phyloP scores from a whole-genome alignment of 306 rosid genomes.

The Lathyrus tuberosus region DNA sequence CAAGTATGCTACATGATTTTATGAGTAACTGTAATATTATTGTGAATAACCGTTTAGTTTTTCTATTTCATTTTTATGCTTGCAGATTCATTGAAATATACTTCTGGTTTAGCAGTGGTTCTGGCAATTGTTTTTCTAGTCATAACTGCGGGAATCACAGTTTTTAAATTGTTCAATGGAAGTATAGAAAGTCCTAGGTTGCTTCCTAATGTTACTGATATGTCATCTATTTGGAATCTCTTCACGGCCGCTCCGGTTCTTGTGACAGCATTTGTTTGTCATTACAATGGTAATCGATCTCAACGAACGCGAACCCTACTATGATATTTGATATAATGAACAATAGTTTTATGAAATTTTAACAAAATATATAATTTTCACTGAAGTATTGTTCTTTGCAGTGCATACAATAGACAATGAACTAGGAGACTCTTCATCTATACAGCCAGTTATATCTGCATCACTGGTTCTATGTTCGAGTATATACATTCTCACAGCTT shows the following conservation, averaged over 20 bases:
- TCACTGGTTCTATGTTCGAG: conserved; percentile 60
- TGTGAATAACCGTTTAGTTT: conserved; percentile 19
- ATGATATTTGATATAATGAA: conserved; percentile 19
- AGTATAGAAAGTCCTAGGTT: conserved; percentile 58
- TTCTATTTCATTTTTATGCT: conserved; percentile 1
- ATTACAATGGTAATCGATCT: conserved; percentile 58
- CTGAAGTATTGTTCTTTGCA: conserved; percentile 38
- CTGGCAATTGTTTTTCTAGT: conserved; percentile 65
- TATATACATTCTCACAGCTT: conserved; percentile 59
- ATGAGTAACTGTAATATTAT: not conserved
- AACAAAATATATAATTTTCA: conserved; percentile 5
- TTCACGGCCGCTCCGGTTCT: conserved; percentile 72
- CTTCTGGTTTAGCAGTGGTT: conserved; percentile 68
- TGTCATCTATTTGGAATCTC: conserved; percentile 62
- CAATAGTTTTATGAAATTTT: not conserved
- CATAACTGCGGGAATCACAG: conserved; percentile 69
- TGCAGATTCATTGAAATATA: conserved; percentile 71
- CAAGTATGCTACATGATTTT: conserved; percentile 3
- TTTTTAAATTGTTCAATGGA: conserved; percentile 52
- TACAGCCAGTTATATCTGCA: conserved; percentile 57
- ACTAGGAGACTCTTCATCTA: conserved; percentile 58
- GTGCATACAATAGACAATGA: conserved; percentile 69
- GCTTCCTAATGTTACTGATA: conserved; percentile 57
- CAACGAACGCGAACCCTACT: not conserved
- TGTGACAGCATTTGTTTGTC: conserved; percentile 79